phyloP scores from a whole-genome alignment of 495 filamentous ascomycete species.

The Cudoniella acicularis region DNA sequence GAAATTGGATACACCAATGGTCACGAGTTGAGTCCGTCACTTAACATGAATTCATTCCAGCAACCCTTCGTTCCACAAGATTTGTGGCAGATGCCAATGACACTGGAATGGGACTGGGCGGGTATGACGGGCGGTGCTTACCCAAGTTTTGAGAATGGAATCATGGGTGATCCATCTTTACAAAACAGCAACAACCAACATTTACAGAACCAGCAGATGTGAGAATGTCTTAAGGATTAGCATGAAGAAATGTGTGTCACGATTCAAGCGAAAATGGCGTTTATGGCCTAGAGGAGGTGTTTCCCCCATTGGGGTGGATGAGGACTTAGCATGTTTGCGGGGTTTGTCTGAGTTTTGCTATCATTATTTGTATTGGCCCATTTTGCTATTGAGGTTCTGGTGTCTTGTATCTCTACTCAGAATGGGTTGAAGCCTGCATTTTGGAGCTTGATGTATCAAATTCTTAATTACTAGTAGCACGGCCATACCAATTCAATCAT shows the following conservation, averaged over 20 bases:
- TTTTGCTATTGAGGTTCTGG: too few species aligned
- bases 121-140: constrained; percentile 66
- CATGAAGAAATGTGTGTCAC: not conserved
- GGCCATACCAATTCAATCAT: not conserved
- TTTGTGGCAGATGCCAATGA: constrained; percentile 94
- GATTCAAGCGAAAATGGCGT: not conserved
- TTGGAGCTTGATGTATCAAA: not conserved
- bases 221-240: not conserved
- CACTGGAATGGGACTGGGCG: constrained; percentile 97
- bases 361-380: too few species aligned
- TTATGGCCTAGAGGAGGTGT: not conserved
- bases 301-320: not conserved
- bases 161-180: constrained; percentile 19
- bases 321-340: not conserved
- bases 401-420: not conserved
- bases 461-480: not conserved
- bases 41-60: constrained; percentile 54
- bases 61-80: constrained; percentile 96
- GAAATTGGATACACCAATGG: constrained; percentile 37
- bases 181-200: constrained; percentile 21
- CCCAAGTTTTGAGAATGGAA: constrained; percentile 50
- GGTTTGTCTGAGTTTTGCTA: not conserved
- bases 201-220: constrained; percentile 17
- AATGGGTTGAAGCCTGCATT: not conserved
- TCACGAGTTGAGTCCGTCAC: constrained; percentile 29